These are phyloP conservation scores for Fusarium siculi DNA, from an alignment of 2,329 filamentous ascomycete species.

Conservation along the genomic window DNA sequence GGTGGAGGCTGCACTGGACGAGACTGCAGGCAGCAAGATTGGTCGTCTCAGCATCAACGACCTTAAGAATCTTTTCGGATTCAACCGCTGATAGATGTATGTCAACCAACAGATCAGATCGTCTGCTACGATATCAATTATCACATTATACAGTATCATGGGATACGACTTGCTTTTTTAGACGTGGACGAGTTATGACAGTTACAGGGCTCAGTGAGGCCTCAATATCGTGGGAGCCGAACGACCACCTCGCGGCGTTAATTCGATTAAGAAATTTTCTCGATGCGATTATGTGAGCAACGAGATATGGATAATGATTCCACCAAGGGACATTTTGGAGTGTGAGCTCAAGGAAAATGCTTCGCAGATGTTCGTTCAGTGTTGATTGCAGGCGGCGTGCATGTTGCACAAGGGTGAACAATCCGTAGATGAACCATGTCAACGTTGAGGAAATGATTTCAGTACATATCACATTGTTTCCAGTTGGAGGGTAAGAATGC, in stretches of 20 bases:
- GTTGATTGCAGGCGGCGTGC: not conserved
- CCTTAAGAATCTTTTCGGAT: conserved; percentile 73
- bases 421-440: not conserved
- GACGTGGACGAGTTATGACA: conserved; percentile 7
- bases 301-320: conserved; percentile 7
- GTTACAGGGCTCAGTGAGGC: not conserved
- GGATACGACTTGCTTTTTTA: not conserved
- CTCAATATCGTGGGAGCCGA: not conserved
- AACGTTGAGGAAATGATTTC: not conserved
- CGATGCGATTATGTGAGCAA: not conserved
- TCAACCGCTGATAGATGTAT: conserved; percentile 3
- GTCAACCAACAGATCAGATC: not conserved
- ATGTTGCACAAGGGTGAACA: not conserved
- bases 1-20: conserved; percentile 83
- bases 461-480: not conserved
- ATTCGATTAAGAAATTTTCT: not conserved
- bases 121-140: not conserved
- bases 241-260: conserved; percentile 2
- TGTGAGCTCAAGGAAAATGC: not conserved
- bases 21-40: conserved; percentile 74
- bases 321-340: not conserved
- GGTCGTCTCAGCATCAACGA: conserved; percentile 74
- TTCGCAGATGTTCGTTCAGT: not conserved
- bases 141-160: not conserved
- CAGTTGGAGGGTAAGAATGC: not conserved